Base-by-base conservation (phyloP, 2,329 filamentous ascomycete species). In the Cytospora piceicola region DNA sequence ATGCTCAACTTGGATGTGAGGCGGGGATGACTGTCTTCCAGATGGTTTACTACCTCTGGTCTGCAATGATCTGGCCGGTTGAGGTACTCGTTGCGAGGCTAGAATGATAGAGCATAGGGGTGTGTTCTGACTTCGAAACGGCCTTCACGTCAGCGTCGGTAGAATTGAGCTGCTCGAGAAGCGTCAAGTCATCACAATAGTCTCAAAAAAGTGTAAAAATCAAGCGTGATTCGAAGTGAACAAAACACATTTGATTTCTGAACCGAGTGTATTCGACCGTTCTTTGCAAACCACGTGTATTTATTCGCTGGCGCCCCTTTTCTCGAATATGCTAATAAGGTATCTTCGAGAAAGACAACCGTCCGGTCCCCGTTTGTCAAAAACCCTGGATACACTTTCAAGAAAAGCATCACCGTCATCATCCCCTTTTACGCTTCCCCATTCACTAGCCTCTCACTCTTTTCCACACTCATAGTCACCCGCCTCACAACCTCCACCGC, bases 311-410 rank as follows among this genome's bases (percentile, higher is more conserved):
- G 15, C 27, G 14, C 51, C 53, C 53, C 61, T 63, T 36, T 57
- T 36, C 36, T 46, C 20, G n/a, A 53, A 29, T 29, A 63, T 63
- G 54, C 59, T 49, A 58, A 65, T 24, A 58, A 65, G 64, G 64
- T 65, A 65, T 65, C 64, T 58, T 58, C 9, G 42, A 42, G 8
- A n/a, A 56, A 36, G 24, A 39, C 17, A 20, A 27, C 34, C 42
- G 22, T 49, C 51, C 51, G 51, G 49, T 58, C 51, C 29, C 53
- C 42, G 29, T 59, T 58, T 55, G 55, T 30, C 52, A 34, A 53
- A 52, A 63, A 39, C 56, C 60, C 29, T 22, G 46, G 22, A 15
- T 51, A n/a, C 46, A 49, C 60, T 56, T 34, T 42, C n/a, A 54
- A 20, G 39, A n/a, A 30, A 34, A 22, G 17, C 11, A 29, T 27